Conservation (phyloP, 1,284 basidiomycete species). For the Ganoderma resinaceum region DNA sequence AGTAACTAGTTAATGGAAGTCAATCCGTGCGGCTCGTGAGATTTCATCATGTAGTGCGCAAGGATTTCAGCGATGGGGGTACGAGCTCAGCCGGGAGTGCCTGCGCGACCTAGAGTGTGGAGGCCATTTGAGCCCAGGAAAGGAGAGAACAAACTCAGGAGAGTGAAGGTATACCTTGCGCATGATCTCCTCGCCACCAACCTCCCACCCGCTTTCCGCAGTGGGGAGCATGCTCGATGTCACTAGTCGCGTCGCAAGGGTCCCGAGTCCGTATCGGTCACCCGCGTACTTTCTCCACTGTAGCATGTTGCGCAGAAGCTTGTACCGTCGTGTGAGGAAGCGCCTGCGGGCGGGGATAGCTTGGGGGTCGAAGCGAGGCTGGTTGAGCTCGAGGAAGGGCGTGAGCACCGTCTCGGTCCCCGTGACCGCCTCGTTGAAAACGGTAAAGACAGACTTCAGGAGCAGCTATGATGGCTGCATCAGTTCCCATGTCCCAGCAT, state of each 20-base stretch:
- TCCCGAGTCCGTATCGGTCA: slow-evolving; percentile 64
- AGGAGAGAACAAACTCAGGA: neutral
- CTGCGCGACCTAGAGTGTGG: slow-evolving; percentile 46
- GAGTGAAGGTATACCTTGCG: slow-evolving; percentile 58
- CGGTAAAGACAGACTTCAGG: slow-evolving; percentile 64
- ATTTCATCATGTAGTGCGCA: slow-evolving; percentile 10
- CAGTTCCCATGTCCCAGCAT: neutral
- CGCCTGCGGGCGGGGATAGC: slow-evolving; percentile 76
- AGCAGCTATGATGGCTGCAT: slow-evolving; percentile 56
- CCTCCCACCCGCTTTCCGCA: slow-evolving; percentile 85
- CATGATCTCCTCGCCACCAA: slow-evolving; percentile 80
- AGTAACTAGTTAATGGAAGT: neutral
- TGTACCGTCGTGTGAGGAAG: slow-evolving; percentile 72
- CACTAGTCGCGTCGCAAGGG: slow-evolving; percentile 65
- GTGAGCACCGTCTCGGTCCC: slow-evolving; percentile 54
- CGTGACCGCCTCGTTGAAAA: slow-evolving; percentile 66
- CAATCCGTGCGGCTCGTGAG: too few species aligned
- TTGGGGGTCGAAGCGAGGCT: slow-evolving; percentile 77
- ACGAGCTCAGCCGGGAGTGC: slow-evolving; percentile 53
- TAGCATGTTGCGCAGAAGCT: slow-evolving; percentile 77
- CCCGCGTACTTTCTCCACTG: slow-evolving; percentile 80
- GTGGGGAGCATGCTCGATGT: slow-evolving; percentile 70
- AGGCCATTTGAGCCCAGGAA: neutral
- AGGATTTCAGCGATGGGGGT: slow-evolving; percentile 25
- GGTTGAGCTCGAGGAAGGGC: slow-evolving; percentile 47